Conservation (phyloP, 257 asterid species). For the Capsicum baccatum region DNA sequence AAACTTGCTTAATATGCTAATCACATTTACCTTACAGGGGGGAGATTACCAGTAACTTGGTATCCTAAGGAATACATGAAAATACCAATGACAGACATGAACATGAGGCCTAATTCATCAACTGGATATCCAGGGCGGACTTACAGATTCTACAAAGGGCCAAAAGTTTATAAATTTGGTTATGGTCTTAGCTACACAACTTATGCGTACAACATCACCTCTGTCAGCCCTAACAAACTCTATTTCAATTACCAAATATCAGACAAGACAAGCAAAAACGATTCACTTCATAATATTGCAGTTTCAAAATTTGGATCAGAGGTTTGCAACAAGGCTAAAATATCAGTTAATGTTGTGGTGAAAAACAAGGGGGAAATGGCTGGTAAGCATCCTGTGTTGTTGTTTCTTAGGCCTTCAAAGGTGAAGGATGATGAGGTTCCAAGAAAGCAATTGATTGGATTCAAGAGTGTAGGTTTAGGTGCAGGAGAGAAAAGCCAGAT, state of each 20-base stretch:
- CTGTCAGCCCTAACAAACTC: conserved; percentile 42
- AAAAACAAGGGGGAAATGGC: conserved; percentile 48
- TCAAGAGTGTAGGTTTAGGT: conserved; percentile 47
- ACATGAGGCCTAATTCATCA: conserved; percentile 67
- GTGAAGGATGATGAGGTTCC: conserved; percentile 40
- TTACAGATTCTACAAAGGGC: conserved; percentile 69
- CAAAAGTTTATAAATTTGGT: conserved; percentile 64
- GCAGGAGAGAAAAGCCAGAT: conserved; percentile 43
- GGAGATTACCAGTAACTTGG: conserved; percentile 75
- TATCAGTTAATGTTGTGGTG: conserved; percentile 50
- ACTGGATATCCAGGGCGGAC: conserved; percentile 78
- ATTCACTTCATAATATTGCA: conserved; percentile 29
- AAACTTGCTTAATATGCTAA: background rate
- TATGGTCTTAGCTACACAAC: conserved; percentile 74
- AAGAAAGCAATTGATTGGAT: conserved; percentile 56
- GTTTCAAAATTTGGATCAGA: conserved; percentile 43
- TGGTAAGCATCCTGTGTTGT: conserved; percentile 58
- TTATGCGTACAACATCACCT: conserved; percentile 48
- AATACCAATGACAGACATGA: conserved; percentile 78
- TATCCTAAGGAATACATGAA: conserved; percentile 61
- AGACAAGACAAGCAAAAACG: background rate
- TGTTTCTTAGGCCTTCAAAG: conserved; percentile 44
- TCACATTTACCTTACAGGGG: conserved; percentile 48
- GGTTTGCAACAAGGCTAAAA: conserved; percentile 39
- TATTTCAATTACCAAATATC: conserved; percentile 23